These are phyloP conservation scores for Euryodendron excelsum DNA, from an alignment of 148 eudicot species.

Conservation along the genomic window DNA sequence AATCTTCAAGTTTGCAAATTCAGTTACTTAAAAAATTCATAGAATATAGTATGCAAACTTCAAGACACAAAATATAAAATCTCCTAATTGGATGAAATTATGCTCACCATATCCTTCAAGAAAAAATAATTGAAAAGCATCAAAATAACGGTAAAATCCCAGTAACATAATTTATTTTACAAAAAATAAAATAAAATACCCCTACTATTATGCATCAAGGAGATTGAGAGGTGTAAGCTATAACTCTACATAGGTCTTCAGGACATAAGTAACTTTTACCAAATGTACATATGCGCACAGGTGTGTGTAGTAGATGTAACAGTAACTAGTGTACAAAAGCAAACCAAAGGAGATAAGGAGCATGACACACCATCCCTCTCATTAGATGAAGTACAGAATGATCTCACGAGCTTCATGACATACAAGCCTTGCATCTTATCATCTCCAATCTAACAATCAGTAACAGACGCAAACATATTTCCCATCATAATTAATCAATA, in stretches of 20 bases:
- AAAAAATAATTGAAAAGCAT: background rate
- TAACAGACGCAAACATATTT: slow-evolving; percentile 13
- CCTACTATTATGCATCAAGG: background rate
- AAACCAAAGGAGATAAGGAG: slow-evolving; percentile 6
- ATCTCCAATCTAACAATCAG: slow-evolving; percentile 53
- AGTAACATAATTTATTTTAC: background rate
- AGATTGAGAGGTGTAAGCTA: background rate
- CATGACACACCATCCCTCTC: slow-evolving; percentile 57
- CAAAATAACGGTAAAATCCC: background rate
- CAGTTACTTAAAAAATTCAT: background rate
- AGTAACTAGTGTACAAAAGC: background rate
- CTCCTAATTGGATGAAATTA: background rate
- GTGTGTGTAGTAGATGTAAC: background rate
- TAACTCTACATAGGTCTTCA: background rate
- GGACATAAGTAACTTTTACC: background rate
- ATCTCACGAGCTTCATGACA: slow-evolving; percentile 92
- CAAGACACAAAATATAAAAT: background rate
- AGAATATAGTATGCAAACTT: background rate
- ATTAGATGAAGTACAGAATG: slow-evolving; percentile 72
- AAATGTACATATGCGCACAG: background rate
- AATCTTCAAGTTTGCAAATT: background rate
- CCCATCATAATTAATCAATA: background rate
- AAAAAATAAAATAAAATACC: background rate
- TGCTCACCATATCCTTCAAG: background rate
- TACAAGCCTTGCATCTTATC: slow-evolving; percentile 84